Conservation (phyloP, 2,329 filamentous ascomycete species). For the Aspergillus ibericus region DNA sequence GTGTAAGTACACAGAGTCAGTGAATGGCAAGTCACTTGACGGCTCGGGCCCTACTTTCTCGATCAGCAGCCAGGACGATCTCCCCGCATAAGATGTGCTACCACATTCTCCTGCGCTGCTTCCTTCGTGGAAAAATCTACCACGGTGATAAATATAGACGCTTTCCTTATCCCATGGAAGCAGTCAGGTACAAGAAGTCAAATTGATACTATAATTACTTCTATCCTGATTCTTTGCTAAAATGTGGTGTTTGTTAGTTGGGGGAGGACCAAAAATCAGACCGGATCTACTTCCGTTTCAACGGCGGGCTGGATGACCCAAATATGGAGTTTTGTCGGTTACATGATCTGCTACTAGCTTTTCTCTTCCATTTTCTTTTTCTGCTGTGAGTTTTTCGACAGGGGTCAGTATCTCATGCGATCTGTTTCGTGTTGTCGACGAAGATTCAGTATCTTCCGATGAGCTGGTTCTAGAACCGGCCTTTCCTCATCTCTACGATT, state of each 20-base stretch:
- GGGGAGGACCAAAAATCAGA: not conserved
- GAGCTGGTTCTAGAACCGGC: not conserved
- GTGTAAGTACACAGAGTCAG: not conserved
- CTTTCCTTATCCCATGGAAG: not conserved
- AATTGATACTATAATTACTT: not conserved
- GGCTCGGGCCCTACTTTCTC: not conserved
- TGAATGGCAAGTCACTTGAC: not conserved
- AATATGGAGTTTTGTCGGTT: not conserved
- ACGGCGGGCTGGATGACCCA: not conserved
- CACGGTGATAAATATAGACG: not conserved
- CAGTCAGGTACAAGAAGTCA: not conserved
- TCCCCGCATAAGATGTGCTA: not conserved
- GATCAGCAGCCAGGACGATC: not conserved
- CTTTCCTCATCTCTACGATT: no score
- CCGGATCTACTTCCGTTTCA: not conserved
- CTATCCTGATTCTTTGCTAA: not conserved
- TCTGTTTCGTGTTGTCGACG: not conserved
- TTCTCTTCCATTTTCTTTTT: not conserved
- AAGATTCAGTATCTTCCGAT: not conserved
- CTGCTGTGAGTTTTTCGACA: not conserved
- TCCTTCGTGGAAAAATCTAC: not conserved
- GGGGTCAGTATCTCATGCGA: not conserved
- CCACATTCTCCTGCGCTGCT: not conserved
- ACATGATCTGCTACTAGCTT: not conserved
- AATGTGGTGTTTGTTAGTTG: not conserved